These are phyloP conservation scores for Annulohypoxylon maeteangense DNA, from an alignment of 495 filamentous ascomycete genomes.

Conservation along the genomic window DNA sequence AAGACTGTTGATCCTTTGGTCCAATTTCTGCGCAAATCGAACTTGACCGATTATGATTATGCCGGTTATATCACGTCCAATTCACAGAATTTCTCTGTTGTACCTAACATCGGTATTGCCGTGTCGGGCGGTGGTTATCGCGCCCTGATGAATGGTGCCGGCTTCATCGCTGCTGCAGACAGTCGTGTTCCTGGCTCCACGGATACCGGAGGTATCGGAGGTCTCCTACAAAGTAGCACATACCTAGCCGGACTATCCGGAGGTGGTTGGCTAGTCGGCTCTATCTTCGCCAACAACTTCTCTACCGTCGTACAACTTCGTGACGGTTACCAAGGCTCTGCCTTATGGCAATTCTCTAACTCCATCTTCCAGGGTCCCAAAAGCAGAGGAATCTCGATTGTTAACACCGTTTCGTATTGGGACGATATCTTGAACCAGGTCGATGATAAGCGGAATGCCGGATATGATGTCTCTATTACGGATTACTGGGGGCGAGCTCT, in stretches of 20 bases:
- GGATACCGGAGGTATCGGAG: slow-evolving; percentile 76
- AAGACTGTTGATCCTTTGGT: slow-evolving; percentile 74
- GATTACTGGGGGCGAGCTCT: slow-evolving; percentile 89
- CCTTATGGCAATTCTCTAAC: slow-evolving; percentile 80
- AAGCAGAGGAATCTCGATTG: slow-evolving; percentile 46
- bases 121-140: slow-evolving; percentile 81
- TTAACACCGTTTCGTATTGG: slow-evolving; percentile 72
- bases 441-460: slow-evolving; percentile 71
- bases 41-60: slow-evolving; percentile 82
- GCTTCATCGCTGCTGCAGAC: slow-evolving; percentile 87
- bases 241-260: slow-evolving; percentile 89
- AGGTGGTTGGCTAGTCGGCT: slow-evolving; percentile 88
- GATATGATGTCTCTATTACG: slow-evolving; percentile 81
- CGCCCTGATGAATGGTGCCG: slow-evolving; percentile 89
- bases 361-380: slow-evolving; percentile 71
- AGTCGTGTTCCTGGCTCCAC: slow-evolving; percentile 75
- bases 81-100: slow-evolving; percentile 66
- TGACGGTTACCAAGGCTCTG: slow-evolving; percentile 61
- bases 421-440: slow-evolving; percentile 70
- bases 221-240: slow-evolving; percentile 83
- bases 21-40: slow-evolving; percentile 75
- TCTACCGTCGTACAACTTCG: slow-evolving; percentile 74
- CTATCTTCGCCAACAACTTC: slow-evolving; percentile 91
- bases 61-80: slow-evolving; percentile 69
- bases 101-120: slow-evolving; percentile 75